Conservation (phyloP, 768 basidiomycete genomes). For the Aureoboletus auriporus region DNA sequence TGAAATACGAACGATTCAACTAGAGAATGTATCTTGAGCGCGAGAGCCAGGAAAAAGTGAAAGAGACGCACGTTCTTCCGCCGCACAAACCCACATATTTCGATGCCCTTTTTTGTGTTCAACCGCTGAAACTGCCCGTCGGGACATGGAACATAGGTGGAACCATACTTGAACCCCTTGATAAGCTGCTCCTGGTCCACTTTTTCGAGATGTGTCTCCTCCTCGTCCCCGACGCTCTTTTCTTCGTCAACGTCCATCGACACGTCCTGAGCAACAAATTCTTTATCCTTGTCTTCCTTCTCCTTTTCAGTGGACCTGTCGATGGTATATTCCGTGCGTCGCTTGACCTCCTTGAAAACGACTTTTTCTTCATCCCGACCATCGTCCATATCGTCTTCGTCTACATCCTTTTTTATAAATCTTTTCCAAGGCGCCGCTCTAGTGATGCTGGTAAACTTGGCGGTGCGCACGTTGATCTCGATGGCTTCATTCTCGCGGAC, state of each 20-base stretch:
- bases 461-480: constrained; percentile 67
- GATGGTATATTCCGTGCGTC: constrained; percentile 54
- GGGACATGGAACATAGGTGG: constrained; percentile 82
- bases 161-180: constrained; percentile 84
- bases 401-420: constrained; percentile 33
- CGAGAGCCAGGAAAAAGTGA: neutral
- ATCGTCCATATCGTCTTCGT: constrained; percentile 25
- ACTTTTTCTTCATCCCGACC: constrained; percentile 26
- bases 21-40: constrained; percentile 24
- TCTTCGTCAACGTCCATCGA: constrained; percentile 27
- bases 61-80: constrained; percentile 50
- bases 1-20: constrained; percentile 78
- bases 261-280: constrained; percentile 14
- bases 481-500: constrained; percentile 66
- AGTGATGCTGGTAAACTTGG: constrained; percentile 73
- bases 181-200: constrained; percentile 79
- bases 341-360: constrained; percentile 39
- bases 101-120: constrained; percentile 78
- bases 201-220: constrained; percentile 41
- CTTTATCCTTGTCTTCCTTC: constrained; percentile 22
- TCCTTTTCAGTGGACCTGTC: constrained; percentile 40
- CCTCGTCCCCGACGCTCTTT: constrained; percentile 27
- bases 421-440: constrained; percentile 74
- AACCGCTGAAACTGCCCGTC: constrained; percentile 79
- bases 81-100: constrained; percentile 82